Conservation (phyloP, 768 basidiomycete genomes). For the Paxillus involutus region DNA sequence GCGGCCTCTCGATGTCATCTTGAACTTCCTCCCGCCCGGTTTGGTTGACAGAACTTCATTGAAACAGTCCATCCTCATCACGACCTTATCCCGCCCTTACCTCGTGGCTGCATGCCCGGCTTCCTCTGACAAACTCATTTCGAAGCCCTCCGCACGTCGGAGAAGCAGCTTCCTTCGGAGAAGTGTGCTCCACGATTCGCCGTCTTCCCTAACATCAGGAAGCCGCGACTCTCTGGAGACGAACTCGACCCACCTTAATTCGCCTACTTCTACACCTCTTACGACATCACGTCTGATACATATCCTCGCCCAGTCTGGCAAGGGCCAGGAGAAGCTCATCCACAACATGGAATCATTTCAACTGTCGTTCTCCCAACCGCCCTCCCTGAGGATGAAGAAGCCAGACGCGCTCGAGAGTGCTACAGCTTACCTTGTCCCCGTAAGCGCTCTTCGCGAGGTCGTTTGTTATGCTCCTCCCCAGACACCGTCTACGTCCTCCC, state of each 20-base stretch:
- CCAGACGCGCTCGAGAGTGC: constrained; percentile 20
- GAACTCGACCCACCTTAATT: constrained; percentile 1
- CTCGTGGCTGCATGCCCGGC: constrained; percentile 22
- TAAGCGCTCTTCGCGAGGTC: constrained; percentile 21
- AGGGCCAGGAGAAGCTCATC: constrained; percentile 27
- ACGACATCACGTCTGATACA: constrained; percentile 30
- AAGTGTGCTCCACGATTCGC: neutral
- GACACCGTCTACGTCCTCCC: neutral
- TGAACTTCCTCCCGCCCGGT: constrained; percentile 35
- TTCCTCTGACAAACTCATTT: neutral
- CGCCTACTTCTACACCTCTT: neutral
- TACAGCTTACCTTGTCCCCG: constrained; percentile 29
- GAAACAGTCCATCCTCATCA: constrained; percentile 40
- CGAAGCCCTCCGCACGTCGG: neutral
- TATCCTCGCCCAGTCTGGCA: constrained; percentile 25
- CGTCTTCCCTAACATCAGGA: neutral
- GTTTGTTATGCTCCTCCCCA: constrained; percentile 9
- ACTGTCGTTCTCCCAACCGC: constrained; percentile 29
- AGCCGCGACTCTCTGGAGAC: constrained; percentile 11
- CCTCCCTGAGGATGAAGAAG: constrained; percentile 9
- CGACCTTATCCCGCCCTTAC: constrained; percentile 38
- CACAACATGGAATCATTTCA: constrained; percentile 38
- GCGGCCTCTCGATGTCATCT: constrained; percentile 37
- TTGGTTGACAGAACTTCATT: constrained; percentile 34
- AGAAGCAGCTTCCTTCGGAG: constrained; percentile 16